A percentile compares a stretch with the other conserved stretches of the same genome.
These are phyloP conservation scores for Phytophthora citrophthora DNA, from an alignment of 352 stramenopile genomes.

Conservation along the genomic window DNA sequence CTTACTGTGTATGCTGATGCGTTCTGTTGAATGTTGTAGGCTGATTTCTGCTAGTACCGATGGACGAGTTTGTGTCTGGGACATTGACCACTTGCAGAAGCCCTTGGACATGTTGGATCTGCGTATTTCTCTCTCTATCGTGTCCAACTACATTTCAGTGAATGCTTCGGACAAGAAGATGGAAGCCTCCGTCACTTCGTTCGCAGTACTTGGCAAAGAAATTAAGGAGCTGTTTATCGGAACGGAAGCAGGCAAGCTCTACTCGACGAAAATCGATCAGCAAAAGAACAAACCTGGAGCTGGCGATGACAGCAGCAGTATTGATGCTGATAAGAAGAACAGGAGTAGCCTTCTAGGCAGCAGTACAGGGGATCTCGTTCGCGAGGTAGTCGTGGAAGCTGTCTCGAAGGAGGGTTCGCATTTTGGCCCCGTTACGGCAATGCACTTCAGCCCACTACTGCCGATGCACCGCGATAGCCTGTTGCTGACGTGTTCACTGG, in stretches of 20 bases:
- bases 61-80: conserved; percentile 86
- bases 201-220: conserved; percentile 84
- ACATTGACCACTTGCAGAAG: conserved; percentile 85
- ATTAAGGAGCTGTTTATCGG: conserved; percentile 87
- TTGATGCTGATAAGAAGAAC: conserved; percentile 49
- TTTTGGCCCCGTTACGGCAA: conserved; percentile 84
- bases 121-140: conserved; percentile 78
- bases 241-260: conserved; percentile 83
- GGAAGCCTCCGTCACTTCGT: conserved; percentile 83
- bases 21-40: conserved; percentile 35
- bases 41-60: conserved; percentile 89
- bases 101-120: conserved; percentile 86
- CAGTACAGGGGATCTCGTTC: conserved; percentile 34
- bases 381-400: conserved; percentile 75
- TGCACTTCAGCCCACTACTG: conserved; percentile 85
- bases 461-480: conserved; percentile 76
- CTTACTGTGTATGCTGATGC: conserved; percentile 7
- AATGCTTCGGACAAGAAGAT: conserved; percentile 86
- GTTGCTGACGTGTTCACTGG: conserved; percentile 83
- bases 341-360: conserved; percentile 35
- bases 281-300: conserved; percentile 69
- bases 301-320: conserved; percentile 28
- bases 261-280: conserved; percentile 75
- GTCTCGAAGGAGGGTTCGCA: conserved; percentile 76
- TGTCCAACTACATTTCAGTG: conserved; percentile 73